These are phyloP conservation scores for Plasmodium cynomolgi DNA, from an alignment of 169 alveolate species.

Conservation along the genomic window DNA sequence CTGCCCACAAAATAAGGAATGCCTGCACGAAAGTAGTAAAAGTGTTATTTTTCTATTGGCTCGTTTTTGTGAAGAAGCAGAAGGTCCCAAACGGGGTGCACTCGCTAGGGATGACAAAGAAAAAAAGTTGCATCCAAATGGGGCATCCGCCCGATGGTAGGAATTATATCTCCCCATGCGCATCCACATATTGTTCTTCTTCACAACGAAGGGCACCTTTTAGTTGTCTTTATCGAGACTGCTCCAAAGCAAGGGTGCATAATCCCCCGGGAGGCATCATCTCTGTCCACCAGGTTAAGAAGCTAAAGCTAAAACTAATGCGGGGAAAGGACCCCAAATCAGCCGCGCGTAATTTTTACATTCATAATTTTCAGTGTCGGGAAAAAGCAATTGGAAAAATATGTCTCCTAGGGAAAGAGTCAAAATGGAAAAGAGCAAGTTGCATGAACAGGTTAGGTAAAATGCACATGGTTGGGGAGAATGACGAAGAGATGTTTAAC, in stretches of 20 bases:
- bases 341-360: not conserved
- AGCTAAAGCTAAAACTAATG: not conserved
- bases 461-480: not conserved
- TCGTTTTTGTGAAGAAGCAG: not conserved
- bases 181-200: not conserved
- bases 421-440: not conserved
- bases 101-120: not conserved
- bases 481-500: not conserved
- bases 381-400: not conserved
- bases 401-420: not conserved
- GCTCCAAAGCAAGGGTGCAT: not conserved
- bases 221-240: not conserved
- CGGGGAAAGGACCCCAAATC: not conserved
- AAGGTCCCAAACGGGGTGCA: not conserved
- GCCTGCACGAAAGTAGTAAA: slow-evolving; percentile 27
- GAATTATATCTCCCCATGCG: not conserved
- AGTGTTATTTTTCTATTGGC: slow-evolving; percentile 26
- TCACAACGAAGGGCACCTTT: not conserved
- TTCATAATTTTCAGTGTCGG: not conserved
- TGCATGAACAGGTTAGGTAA: not conserved
- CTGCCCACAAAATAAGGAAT: not conserved
- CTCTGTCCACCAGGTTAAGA: not conserved
- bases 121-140: not conserved
- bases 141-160: not conserved
- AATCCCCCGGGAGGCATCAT: not conserved